Conservation (phyloP, 257 asterid species). For the Cynanchum wilfordii region DNA sequence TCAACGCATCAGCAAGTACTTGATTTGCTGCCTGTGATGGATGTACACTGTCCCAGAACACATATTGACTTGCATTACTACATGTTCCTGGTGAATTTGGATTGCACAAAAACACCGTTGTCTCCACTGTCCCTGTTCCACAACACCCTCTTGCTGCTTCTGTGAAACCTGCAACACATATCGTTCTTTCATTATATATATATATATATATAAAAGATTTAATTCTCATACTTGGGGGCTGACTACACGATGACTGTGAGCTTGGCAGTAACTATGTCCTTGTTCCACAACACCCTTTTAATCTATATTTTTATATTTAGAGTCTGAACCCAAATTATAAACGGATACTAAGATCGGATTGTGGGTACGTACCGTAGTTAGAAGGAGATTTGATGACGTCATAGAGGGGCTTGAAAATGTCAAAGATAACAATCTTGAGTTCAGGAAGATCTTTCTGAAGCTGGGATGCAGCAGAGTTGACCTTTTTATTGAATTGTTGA, state of each 20-base stretch:
- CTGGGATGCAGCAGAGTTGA: slow-evolving; percentile 59
- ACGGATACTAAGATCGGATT: too few species aligned
- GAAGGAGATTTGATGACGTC: slow-evolving; percentile 60
- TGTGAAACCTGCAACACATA: slow-evolving; percentile 45
- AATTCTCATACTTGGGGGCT: too few species aligned
- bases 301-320: too few species aligned
- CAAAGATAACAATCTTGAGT: slow-evolving; percentile 66
- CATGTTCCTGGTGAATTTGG: slow-evolving; percentile 72
- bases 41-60: slow-evolving; percentile 97
- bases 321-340: too few species aligned
- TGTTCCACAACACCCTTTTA: too few species aligned
- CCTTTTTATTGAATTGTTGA: slow-evolving; percentile 65
- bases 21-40: slow-evolving; percentile 88
- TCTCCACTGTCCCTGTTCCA: slow-evolving; percentile 82
- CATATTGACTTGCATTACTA: slow-evolving; percentile 62
- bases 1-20: slow-evolving; percentile 59
- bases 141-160: slow-evolving; percentile 85
- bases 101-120: slow-evolving; percentile 69
- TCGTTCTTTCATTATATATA: too few species aligned
- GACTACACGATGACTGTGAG: too few species aligned
- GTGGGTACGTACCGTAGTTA: slow-evolving; percentile 35
- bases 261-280: too few species aligned
- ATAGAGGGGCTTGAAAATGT: slow-evolving; percentile 69
- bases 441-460: slow-evolving; percentile 62
- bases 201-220: too few species aligned